Evolutionary conservation across 805 yeast species (phyloP).

Genomic region (Sugiyamaella valdiviana): DNA sequence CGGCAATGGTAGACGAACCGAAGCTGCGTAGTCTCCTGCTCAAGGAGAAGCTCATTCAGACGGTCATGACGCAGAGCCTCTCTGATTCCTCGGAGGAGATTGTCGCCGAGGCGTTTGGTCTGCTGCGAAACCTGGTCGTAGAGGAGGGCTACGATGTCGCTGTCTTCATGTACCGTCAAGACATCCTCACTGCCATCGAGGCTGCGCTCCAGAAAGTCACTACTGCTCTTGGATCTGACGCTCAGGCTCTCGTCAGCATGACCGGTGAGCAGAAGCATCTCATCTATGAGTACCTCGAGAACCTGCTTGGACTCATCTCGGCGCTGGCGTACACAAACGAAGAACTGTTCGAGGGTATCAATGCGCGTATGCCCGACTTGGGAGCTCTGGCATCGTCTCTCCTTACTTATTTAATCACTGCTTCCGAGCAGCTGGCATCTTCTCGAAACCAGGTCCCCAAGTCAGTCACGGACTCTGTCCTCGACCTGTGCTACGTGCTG

Average conservation of each 20-base stretch:
- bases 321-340: constrained; percentile 57
- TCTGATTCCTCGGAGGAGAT: constrained; percentile 68
- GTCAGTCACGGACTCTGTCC: constrained; percentile 19
- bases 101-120: constrained; percentile 73
- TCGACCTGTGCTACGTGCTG: constrained; percentile 28
- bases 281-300: constrained; percentile 64
- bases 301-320: constrained; percentile 59
- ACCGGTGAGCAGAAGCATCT: constrained; percentile 39
- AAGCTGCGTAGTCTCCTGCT: constrained; percentile 55
- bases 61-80: constrained; percentile 56
- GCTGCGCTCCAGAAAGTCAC: constrained; percentile 34
- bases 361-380: constrained; percentile 24
- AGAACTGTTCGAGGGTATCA: constrained; percentile 43
- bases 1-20: constrained; percentile 64
- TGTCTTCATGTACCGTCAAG: constrained; percentile 66
- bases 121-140: constrained; percentile 69
- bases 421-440: not conserved
- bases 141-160: constrained; percentile 87
- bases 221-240: constrained; percentile 4
- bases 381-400: not conserved
- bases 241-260: not conserved
- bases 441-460: not conserved
- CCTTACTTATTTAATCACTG: not conserved
- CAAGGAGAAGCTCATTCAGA: constrained; percentile 64
- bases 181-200: constrained; percentile 61